These are phyloP conservation scores for Suillus cothurnatus DNA, from an alignment of 768 basidiomycete genomes.

Conservation along the genomic window DNA sequence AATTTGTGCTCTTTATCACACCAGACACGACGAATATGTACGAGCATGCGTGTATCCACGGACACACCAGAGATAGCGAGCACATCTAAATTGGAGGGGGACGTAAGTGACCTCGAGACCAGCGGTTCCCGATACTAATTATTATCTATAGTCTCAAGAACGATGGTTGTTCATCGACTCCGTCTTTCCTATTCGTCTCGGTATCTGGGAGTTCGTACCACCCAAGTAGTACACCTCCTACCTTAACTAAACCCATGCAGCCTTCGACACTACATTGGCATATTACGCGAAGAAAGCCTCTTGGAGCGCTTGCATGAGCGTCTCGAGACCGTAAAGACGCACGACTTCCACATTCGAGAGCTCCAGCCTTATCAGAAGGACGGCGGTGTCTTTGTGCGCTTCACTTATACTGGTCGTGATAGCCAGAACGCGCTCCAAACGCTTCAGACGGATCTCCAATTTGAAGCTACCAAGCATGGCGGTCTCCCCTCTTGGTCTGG, in stretches of 20 bases:
- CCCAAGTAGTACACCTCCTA: slow-evolving; percentile 6
- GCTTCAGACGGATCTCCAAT: slow-evolving; percentile 52
- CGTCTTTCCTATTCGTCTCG: slow-evolving; percentile 74
- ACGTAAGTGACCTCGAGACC: not conserved
- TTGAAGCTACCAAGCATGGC: slow-evolving; percentile 48
- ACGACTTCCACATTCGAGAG: slow-evolving; percentile 62
- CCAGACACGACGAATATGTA: slow-evolving; percentile 6
- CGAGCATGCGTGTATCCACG: not conserved
- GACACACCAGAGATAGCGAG: slow-evolving; percentile 22
- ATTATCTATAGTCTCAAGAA: slow-evolving; percentile 33
- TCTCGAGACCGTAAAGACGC: slow-evolving; percentile 52
- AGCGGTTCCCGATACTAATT: not conserved
- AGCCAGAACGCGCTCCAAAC: slow-evolving; percentile 42
- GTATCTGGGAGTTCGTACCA: slow-evolving; percentile 67
- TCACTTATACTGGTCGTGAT: slow-evolving; percentile 52
- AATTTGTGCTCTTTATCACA: slow-evolving; percentile 7
- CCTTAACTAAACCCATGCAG: slow-evolving; percentile 38
- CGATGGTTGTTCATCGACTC: slow-evolving; percentile 76
- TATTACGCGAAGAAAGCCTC: slow-evolving; percentile 60
- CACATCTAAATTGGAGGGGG: not conserved
- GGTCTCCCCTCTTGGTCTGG: slow-evolving; percentile 69
- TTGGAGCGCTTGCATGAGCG: slow-evolving; percentile 48
- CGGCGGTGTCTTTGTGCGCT: slow-evolving; percentile 83
- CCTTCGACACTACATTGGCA: slow-evolving; percentile 63
- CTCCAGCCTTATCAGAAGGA: slow-evolving; percentile 74